phyloP scores from a whole-genome alignment of 305 asterid species.

The Andrographis paniculata region DNA sequence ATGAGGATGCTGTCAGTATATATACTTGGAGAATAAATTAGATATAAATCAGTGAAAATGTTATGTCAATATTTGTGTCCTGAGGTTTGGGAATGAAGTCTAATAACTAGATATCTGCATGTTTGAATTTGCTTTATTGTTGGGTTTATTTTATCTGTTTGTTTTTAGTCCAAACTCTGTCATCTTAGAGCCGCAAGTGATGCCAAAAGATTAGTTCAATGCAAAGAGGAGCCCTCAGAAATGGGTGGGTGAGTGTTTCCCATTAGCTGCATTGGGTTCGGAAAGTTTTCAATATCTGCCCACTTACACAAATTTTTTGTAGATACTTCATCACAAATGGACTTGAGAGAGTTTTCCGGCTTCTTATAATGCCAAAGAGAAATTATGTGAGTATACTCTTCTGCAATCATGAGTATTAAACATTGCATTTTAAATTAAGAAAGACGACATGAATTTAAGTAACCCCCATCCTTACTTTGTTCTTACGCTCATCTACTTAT shows the following conservation, averaged over 20 bases:
- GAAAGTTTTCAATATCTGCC: constrained; percentile 13
- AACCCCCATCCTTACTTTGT: constrained; percentile 6
- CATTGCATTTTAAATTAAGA: neutral
- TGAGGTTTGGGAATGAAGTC: constrained; percentile 4
- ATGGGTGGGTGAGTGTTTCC: constrained; percentile 84
- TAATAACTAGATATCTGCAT: neutral
- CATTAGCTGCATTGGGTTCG: constrained; percentile 8
- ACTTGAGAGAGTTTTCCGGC: constrained; percentile 86
- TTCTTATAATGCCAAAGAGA: constrained; percentile 71
- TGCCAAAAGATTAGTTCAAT: constrained; percentile 41
- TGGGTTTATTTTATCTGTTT: constrained; percentile 18
- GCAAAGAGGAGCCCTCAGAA: constrained; percentile 89
- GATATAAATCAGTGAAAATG: too few relatives aligned
- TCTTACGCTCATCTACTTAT: constrained; percentile 15
- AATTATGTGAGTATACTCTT: constrained; percentile 62
- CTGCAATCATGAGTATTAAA: constrained; percentile 13
- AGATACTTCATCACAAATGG: constrained; percentile 96
- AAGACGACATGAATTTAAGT: neutral
- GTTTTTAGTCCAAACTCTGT: constrained; percentile 73
- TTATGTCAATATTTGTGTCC: neutral
- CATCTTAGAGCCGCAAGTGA: constrained; percentile 46
- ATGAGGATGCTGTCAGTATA: too few relatives aligned
- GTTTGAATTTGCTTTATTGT: constrained; percentile 5
- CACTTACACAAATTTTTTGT: constrained; percentile 7
- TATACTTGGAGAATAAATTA: too few relatives aligned